These are phyloP conservation scores for Prunus campanulata DNA, from an alignment of 306 rosid species.

Conservation along the genomic window DNA sequence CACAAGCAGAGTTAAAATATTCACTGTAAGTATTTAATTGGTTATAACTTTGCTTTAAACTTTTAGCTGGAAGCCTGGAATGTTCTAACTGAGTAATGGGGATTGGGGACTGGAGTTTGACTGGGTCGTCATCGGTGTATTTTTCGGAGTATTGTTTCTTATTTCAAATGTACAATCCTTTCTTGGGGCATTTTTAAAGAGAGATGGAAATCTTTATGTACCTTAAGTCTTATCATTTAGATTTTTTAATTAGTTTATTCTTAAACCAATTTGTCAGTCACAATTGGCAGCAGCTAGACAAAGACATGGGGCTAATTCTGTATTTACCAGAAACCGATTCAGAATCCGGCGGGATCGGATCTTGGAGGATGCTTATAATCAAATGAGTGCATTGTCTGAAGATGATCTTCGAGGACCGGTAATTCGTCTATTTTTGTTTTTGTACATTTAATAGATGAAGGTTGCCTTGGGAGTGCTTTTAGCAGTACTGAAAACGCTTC, in stretches of 20 bases:
- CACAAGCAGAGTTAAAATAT: conserved; percentile 98
- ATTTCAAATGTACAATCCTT: background rate
- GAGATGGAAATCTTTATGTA: background rate
- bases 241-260: conserved; percentile 10
- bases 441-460: background rate
- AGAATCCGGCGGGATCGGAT: conserved; percentile 88
- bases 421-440: conserved; percentile 18
- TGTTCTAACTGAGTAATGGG: background rate
- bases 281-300: conserved; percentile 88
- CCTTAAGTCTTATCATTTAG: background rate
- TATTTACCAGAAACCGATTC: conserved; percentile 76
- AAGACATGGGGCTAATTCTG: conserved; percentile 62
- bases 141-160: conserved; percentile 11
- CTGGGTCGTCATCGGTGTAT: background rate
- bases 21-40: conserved; percentile 58
- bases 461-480: conserved; percentile 4
- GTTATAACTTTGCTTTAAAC: conserved; percentile 14
- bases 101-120: conserved; percentile 2
- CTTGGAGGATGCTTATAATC: conserved; percentile 92
- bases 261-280: conserved; percentile 61
- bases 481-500: background rate
- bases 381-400: conserved; percentile 90
- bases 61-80: conserved; percentile 14
- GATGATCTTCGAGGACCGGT: conserved; percentile 95
- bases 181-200: background rate